These are phyloP conservation scores for Rhododendron ferrugineum DNA, from an alignment of 148 eudicot genomes.

Conservation along the genomic window DNA sequence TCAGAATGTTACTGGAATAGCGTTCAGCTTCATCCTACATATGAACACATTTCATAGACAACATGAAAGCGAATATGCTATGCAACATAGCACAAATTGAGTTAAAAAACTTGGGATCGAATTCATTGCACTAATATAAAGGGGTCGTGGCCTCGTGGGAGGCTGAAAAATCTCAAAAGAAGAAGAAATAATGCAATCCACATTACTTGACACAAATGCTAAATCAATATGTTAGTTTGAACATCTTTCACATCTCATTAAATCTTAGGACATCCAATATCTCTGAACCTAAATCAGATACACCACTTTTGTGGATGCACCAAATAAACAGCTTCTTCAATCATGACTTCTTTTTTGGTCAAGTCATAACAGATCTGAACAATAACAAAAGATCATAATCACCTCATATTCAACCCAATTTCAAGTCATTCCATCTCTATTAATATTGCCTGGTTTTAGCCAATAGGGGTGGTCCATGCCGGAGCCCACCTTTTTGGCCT, in stretches of 20 bases:
- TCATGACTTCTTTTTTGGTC: background rate
- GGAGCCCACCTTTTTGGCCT: background rate
- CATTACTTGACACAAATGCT: background rate
- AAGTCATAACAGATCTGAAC: background rate
- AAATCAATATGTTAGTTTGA: background rate
- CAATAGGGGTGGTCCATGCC: background rate
- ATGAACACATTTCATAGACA: slow-evolving; percentile 1
- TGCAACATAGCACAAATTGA: background rate
- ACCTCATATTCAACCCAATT: background rate
- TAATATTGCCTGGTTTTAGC: background rate
- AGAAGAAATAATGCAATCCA: background rate
- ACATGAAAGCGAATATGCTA: slow-evolving; percentile 4
- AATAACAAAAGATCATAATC: background rate
- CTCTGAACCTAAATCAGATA: background rate
- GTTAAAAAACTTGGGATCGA: background rate
- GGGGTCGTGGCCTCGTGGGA: background rate
- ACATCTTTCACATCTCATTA: background rate
- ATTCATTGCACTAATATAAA: background rate
- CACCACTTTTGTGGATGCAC: background rate
- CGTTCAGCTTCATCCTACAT: background rate
- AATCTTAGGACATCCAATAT: background rate
- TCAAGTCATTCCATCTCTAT: background rate
- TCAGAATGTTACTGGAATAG: slow-evolving; percentile 1
- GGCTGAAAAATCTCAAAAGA: background rate
- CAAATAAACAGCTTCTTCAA: background rate